Evolutionary conservation across 768 basidiomycete genomes (phyloP), one percentile per base, ranked within the genome.

Genomic region (Phylloporus scabripes): DNA sequence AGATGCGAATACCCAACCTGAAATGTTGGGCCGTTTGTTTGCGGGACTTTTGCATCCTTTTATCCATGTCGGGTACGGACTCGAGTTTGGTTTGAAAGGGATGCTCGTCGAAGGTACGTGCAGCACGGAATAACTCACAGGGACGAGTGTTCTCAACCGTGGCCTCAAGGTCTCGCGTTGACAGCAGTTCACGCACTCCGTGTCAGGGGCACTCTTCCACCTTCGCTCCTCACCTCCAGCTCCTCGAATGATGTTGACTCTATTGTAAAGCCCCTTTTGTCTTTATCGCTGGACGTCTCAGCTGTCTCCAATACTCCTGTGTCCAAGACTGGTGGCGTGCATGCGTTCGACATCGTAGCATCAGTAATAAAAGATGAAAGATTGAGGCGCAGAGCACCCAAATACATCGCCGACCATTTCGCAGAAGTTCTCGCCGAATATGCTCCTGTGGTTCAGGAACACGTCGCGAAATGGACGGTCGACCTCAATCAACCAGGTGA

Each of bases 41-140:
- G 65, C 71, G 0, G 79, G 75, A 0, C 54, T 86, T 18, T 4
- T 85, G 2, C 86, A 87, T 54, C 74, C 84, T 0, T 39, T 84
- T 47, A 85, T 87, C 39, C 81, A 85, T 56, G 55, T 68, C 8
- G 83, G 81, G 3, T 76, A 79, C 54, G 85, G 83, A 0, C 51
- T 71, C 3, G 86, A 87, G 62, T 85, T 87, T 50, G 74, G 74
- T 7, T 42, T 86, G 32, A 77, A 74, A 14, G 85, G 83, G 1
- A 70, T 84, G 60, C 57, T 81, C 1, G 76, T 75, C 4, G 84
- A 87, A 72, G 85, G 84, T 81, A 15, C 7, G 51, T 29, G 20
- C n/a, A n/a, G 7, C 15, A 2, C 29, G 4, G 7, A 26, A 18
- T 12, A 6, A 4, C 21, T 18, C n/a, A 8, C 9, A 12, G 0